Conservation (phyloP, 257 asterid species). For the Salvia splendens region DNA sequence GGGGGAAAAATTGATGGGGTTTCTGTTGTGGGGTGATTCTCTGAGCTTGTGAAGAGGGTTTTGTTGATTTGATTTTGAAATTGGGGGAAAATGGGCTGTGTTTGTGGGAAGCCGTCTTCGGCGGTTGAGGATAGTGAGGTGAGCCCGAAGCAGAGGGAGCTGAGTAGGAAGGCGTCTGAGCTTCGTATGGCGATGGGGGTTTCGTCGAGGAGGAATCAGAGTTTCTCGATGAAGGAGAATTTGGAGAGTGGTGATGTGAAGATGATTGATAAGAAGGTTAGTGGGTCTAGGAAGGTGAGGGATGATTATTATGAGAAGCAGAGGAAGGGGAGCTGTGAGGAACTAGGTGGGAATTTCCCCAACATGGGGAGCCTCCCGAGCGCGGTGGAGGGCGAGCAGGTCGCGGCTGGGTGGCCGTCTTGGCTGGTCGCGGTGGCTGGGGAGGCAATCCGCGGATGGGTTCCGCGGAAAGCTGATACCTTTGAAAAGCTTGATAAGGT, state of each 20-base stretch:
- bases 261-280: constrained; percentile 58
- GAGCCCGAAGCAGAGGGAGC: constrained; percentile 62
- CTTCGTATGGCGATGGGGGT: constrained; percentile 46
- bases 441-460: constrained; percentile 90
- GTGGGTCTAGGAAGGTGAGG: constrained; percentile 68
- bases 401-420: constrained; percentile 97
- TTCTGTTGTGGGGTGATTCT: too few species aligned
- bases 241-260: constrained; percentile 48
- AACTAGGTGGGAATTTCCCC: constrained; percentile 43
- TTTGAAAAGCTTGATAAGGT: constrained; percentile 95
- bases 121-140: constrained; percentile 50
- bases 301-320: constrained; percentile 58
- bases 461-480: constrained; percentile 78
- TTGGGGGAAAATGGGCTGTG: constrained; percentile 68
- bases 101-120: constrained; percentile 74
- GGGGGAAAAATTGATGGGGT: background rate
- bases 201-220: constrained; percentile 59
- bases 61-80: constrained; percentile 13
- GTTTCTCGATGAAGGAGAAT: constrained; percentile 53
- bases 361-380: constrained; percentile 57
- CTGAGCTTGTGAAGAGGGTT: constrained; percentile 30
- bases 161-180: constrained; percentile 54
- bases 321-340: constrained; percentile 44
- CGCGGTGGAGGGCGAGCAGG: constrained; percentile 74
- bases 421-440: constrained; percentile 91